These are phyloP conservation scores for Craterostigma plantagineum DNA, from an alignment of 257 asterid species.

Conservation along the genomic window DNA sequence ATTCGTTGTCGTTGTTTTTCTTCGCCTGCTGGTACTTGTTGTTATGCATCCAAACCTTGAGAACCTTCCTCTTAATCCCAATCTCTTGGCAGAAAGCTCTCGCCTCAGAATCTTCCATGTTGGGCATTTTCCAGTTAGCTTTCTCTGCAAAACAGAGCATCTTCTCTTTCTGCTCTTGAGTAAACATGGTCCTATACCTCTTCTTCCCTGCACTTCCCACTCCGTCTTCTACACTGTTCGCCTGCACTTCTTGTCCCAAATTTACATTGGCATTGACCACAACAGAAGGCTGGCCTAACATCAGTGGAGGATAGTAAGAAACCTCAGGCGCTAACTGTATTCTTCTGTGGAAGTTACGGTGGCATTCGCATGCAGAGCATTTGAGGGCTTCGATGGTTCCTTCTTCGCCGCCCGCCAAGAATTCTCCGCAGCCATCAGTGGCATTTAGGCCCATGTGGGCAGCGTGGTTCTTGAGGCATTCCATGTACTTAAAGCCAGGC, in stretches of 20 bases:
- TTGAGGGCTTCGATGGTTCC: not conserved
- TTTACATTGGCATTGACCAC: not conserved
- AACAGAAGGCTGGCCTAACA: not conserved
- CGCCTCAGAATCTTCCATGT: not conserved
- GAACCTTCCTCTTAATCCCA: not conserved
- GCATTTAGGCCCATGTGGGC: slow-evolving; percentile 1
- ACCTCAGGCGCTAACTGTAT: not conserved
- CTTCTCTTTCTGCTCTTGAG: slow-evolving; percentile 4
- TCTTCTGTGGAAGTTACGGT: slow-evolving; percentile 3
- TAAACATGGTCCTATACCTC: slow-evolving; percentile 2
- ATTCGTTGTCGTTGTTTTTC: not conserved
- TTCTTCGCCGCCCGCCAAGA: not conserved
- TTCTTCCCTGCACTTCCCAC: slow-evolving; percentile 1
- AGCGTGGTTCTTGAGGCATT: slow-evolving; percentile 6
- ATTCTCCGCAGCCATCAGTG: slow-evolving; percentile 3
- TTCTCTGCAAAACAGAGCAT: slow-evolving; percentile 1
- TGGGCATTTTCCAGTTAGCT: slow-evolving; percentile 1
- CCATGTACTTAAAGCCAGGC: not conserved
- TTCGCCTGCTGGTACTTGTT: not conserved
- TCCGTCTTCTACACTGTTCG: not conserved
- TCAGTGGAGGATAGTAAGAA: not conserved
- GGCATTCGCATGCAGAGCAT: slow-evolving; percentile 5
- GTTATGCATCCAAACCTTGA: slow-evolving; percentile 4
- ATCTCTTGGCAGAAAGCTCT: slow-evolving; percentile 1
- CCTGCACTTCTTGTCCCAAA: not conserved